Evolutionary conservation across 768 basidiomycete genomes (phyloP).

Genomic region (Tricholoma matsutake): DNA sequence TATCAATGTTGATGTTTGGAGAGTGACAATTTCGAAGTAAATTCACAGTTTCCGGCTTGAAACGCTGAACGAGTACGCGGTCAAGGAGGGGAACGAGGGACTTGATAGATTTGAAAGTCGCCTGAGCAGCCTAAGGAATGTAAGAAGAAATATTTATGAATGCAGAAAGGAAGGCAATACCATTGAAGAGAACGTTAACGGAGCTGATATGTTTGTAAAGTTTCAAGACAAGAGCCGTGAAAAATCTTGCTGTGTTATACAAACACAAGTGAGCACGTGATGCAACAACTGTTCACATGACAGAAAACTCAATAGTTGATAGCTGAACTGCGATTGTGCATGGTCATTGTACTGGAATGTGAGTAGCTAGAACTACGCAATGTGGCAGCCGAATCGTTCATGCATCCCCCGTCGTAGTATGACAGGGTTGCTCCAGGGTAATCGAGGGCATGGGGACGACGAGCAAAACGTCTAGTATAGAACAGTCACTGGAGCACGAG

Average conservation of each 20-base stretch:
- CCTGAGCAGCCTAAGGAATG: constrained; percentile 64
- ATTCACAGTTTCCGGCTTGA: constrained; percentile 89
- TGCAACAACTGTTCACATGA: too few species aligned
- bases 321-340: not conserved
- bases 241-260: too few species aligned
- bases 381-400: not conserved
- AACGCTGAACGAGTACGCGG: constrained; percentile 95
- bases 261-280: not conserved
- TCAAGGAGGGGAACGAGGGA: constrained; percentile 88
- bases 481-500: too few species aligned
- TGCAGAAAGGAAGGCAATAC: not conserved
- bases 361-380: not conserved
- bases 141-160: not conserved
- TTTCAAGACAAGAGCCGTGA: too few species aligned
- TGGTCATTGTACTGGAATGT: not conserved
- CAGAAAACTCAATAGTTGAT: too few species aligned
- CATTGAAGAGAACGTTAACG: not conserved
- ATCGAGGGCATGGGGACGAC: not conserved
- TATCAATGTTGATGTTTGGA: not conserved
- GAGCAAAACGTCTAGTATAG: not conserved
- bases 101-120: constrained; percentile 95
- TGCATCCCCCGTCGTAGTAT: not conserved
- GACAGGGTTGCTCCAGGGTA: not conserved
- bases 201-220: too few species aligned
- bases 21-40: not conserved